Base-by-base conservation (phyloP, 192 early-diverging fungal species). In the Coemansia sp. region DNA sequence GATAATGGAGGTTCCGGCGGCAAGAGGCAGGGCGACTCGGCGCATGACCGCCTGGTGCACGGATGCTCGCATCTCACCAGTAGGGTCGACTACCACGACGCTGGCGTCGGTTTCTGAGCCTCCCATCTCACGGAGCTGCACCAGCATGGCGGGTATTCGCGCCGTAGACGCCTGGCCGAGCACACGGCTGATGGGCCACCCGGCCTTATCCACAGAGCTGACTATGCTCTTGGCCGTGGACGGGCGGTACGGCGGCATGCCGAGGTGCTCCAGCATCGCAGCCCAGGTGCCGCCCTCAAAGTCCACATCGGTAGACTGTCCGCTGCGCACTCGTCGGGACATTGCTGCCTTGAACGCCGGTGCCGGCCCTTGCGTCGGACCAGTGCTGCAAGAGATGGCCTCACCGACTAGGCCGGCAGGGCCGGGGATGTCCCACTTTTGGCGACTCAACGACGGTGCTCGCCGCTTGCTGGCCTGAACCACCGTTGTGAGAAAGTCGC, bases 211-310 rank as follows among this genome's bases (percentile, higher is more conserved):
- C 9, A 39, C 45, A 3, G 47, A 42, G 21, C 49, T 34, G 15
- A 39, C 23, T 4, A 67, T 42, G 1, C 22, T 10, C n/a, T 42
- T 64, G 3, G 68, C 60, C 4, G 55, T 62, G 2, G 41, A 31
- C 9, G 68, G 58, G 21, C 30, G 56, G 55, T 78, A 78, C 8
- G 56, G 15, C 1, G 68, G 60, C 41, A 78, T 37, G 0, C 27
- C 35, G 13, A 78, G 57, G 30, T 60, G 56, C 11, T 71, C 60
- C 7, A 71, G 57, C 61, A 78, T 67, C 3, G 62, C 65, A 8
- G 60, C 53, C 75, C 75, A 78, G 11, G 75, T 71, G 9, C 65
- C 65, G 43, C 58, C 42, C 22, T 71, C 68, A 47, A 78, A 78
- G 23, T 78, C 75, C 2, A 51, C 46, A 10, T 60, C 69, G 25